Conservation (phyloP, 495 filamentous ascomycete genomes). For the Acidiella bohemica region DNA sequence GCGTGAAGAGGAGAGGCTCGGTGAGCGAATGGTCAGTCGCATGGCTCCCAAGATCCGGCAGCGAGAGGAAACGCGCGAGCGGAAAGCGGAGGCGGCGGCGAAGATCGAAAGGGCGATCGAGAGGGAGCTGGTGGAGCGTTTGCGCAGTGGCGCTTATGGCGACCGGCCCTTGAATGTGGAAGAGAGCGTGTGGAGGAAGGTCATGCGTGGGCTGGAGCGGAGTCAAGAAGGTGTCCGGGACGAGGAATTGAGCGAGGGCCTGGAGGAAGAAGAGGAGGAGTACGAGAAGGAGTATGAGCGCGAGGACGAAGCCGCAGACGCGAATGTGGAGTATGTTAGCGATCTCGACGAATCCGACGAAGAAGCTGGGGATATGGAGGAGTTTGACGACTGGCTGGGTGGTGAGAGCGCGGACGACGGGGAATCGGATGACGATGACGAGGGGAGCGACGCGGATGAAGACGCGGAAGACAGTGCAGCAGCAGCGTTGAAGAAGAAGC, state of each 20-base stretch:
- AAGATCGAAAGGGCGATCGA: conserved; percentile 96
- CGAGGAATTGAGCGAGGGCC: conserved; percentile 70
- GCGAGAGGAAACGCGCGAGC: conserved; percentile 77
- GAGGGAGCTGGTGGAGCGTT: conserved; percentile 81
- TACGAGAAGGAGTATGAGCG: conserved; percentile 50
- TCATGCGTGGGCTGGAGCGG: conserved; percentile 76
- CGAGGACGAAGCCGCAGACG: conserved; percentile 36
- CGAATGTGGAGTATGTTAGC: conserved; percentile 74
- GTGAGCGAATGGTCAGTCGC: conserved; percentile 78
- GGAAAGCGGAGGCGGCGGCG: conserved; percentile 85
- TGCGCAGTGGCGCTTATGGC: conserved; percentile 88
- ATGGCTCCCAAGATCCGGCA: conserved; percentile 84
- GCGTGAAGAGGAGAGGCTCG: conserved; percentile 78
- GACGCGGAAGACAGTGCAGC: conserved; percentile 17
- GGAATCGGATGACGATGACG: conserved; percentile 26
- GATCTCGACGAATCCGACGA: conserved; percentile 44
- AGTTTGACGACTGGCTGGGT: conserved; percentile 64
- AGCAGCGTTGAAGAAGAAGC: conserved; percentile 28
- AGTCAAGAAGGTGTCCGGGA: conserved; percentile 73
- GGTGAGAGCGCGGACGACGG: conserved; percentile 37
- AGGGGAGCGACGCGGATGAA: conserved; percentile 24
- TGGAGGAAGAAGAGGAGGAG: conserved; percentile 69
- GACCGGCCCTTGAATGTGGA: conserved; percentile 89
- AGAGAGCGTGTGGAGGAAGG: conserved; percentile 93
- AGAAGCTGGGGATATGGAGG: conserved; percentile 48